Conservation (phyloP, 225 moss, liverwort and hornwort species). For the Neckera pumila region DNA sequence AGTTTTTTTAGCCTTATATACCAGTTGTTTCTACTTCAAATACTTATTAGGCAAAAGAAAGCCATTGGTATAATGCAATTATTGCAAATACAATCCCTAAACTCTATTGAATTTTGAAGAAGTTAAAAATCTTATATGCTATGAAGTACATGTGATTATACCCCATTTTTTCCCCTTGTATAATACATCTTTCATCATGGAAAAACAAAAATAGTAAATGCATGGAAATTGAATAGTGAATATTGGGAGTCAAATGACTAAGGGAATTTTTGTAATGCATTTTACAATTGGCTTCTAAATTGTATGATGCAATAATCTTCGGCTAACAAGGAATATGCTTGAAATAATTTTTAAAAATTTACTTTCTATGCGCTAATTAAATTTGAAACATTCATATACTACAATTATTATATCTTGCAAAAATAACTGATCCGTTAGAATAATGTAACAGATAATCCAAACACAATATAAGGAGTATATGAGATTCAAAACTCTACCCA, state of each 20-base stretch:
- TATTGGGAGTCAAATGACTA: not conserved
- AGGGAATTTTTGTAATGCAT: not conserved
- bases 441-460: not conserved
- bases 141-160: not conserved
- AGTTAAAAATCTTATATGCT: fast-evolving
- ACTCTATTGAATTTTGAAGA: not conserved
- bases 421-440: fast-evolving
- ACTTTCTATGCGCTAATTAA: not conserved
- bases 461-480: fast-evolving
- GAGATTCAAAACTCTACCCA: not conserved
- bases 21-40: fast-evolving
- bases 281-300: not conserved
- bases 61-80: not conserved
- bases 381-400: too few species aligned
- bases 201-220: not conserved
- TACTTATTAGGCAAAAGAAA: not conserved
- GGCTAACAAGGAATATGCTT: fast-evolving
- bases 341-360: not conserved
- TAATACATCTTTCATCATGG: not conserved
- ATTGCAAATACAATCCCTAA: too few species aligned
- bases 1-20: not conserved
- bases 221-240: not conserved
- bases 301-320: not conserved
- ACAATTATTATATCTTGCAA: not conserved
- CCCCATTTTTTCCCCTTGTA: not conserved